phyloP scores from a whole-genome alignment of 2,329 filamentous ascomycete species.

The Monosporascus sp. region DNA sequence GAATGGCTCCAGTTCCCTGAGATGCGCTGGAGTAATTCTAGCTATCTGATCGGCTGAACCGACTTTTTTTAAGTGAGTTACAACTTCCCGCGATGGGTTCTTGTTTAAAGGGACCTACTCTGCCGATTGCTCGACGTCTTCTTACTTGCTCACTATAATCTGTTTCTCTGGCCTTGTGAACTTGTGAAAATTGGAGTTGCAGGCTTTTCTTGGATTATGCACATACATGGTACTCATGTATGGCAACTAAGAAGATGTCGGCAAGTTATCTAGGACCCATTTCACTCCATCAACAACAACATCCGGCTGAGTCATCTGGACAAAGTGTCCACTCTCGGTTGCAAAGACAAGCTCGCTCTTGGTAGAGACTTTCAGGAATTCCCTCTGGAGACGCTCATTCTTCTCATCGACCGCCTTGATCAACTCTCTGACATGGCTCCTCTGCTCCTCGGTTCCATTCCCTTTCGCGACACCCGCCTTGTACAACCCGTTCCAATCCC shows the following conservation, averaged over 20 bases:
- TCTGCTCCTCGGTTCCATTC: constrained; percentile 26
- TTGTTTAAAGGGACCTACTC: not conserved
- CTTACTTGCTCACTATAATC: not conserved
- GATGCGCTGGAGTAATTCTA: no score
- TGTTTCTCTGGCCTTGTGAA: not conserved
- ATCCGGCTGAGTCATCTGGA: constrained; percentile 31
- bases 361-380: constrained; percentile 5
- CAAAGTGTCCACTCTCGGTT: constrained; percentile 29
- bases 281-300: constrained; percentile 28
- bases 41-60: no score
- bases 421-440: not conserved
- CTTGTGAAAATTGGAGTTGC: not conserved
- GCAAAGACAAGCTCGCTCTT: constrained; percentile 24
- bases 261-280: constrained; percentile 22
- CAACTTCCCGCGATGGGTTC: not conserved
- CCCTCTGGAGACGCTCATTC: not conserved
- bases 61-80: no score
- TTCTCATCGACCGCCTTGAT: constrained; percentile 18
- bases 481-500: constrained; percentile 27
- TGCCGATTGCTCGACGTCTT: not conserved
- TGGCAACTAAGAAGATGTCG: not conserved
- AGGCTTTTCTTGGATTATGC: not conserved
- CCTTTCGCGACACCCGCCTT: constrained; percentile 25
- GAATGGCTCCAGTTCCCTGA: not conserved
- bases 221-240: not conserved